Base-by-base conservation (phyloP, 2,329 filamentous ascomycete species). In the Cercospora sp. region DNA sequence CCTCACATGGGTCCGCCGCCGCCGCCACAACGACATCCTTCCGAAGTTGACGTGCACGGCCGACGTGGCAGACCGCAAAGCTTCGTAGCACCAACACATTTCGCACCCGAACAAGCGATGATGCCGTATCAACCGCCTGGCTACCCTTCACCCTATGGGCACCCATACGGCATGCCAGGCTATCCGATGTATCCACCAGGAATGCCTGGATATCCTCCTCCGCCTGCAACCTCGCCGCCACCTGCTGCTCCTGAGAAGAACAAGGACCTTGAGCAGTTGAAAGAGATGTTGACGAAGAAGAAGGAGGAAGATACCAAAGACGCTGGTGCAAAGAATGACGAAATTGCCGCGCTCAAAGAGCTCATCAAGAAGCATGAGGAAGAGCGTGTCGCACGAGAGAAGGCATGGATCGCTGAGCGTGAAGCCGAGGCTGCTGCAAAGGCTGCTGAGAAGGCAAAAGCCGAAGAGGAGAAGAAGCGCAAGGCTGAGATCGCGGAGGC, bases 401-500 rank as follows among this genome's bases (percentile, higher is more conserved):
- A 70, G 42, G 70, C 68, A 31, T 73, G 68, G 68, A 57, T 67
- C 18, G 72, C 72, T 23, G 70, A 72, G 55, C 64, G 66, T 6
- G 80, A 80, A 58, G 73, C 73, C 8, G 72, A 76, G 33, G 76
- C 72, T 8, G 78, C 77, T 31, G 76, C 72, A 12, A 69, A 69
- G 18, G 74, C 73, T 6, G 74, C 73, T 9, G 70, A 71, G 55
- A 71, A 76, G 53, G 77, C 80, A 12, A 79, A 83, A 60, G 83
- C 83, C n/a, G 81, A 81, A 45, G 85, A 86, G 75, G 84, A 83
- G 68, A 81, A 83, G 23, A 81, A 82, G 45, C 81, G 83, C 23
- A 83, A 82, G 66, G 80, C 82, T 39, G 71, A 74, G 51, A 69
- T 74, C 31, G 80, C 80, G 58, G 79, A 80, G 59, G 80, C 78